Conservation (phyloP, 805 yeast genomes). For the Dipodascus geniculatus region DNA sequence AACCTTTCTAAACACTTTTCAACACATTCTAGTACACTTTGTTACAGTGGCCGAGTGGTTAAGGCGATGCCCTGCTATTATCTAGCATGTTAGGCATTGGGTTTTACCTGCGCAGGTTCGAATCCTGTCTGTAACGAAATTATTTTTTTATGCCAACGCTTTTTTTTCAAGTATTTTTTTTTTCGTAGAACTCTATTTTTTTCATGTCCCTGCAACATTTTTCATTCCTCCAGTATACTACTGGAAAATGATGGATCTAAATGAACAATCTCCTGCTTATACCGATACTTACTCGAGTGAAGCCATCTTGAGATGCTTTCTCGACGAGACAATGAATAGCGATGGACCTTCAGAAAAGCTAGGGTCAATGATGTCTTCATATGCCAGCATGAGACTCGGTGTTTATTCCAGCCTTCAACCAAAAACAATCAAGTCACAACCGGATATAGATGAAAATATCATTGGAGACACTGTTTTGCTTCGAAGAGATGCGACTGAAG, state of each 20-base stretch:
- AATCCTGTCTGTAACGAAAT: conserved; percentile 64
- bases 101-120: conserved; percentile 98
- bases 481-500: too few species aligned
- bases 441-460: too few species aligned
- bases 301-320: background rate
- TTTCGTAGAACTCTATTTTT: too few species aligned
- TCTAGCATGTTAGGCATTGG: conserved; percentile 54
- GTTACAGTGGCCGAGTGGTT: conserved; percentile 74
- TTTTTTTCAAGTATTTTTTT: too few species aligned
- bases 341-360: background rate
- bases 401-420: background rate
- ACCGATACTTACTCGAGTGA: background rate
- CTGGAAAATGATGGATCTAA: too few species aligned
- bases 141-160: background rate
- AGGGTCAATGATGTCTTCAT: background rate
- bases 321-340: background rate
- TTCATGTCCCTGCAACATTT: background rate
- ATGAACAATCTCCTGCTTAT: too few species aligned
- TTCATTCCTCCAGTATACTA: too few species aligned
- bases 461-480: too few species aligned
- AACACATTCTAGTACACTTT: too few species aligned
- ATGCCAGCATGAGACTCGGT: background rate
- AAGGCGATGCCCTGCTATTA: conserved; percentile 85
- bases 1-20: too few species aligned
- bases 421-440: background rate